Base-by-base conservation (phyloP, 768 basidiomycete genomes). In the Tylopilus intermedius region DNA sequence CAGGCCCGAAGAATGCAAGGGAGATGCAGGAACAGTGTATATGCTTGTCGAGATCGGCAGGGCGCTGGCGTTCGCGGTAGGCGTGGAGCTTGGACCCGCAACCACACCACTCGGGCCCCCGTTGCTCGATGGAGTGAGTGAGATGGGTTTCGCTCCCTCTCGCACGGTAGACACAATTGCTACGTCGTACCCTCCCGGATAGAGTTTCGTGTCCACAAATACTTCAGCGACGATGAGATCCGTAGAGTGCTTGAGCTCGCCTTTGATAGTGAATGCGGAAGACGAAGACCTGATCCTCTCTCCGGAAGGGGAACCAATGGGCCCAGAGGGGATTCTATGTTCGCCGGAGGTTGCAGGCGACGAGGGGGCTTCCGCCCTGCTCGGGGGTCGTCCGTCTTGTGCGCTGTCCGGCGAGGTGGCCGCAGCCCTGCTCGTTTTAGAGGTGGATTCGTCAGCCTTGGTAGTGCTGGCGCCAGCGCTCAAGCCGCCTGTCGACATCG, bases 181-280 rank as follows among this genome's bases (percentile, higher is more conserved):
- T 26, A 88, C 74, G 26, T 77, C 73, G 56, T 90, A 92, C n/a
- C 90, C 90, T 39, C 78, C 76, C 0, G 86, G 81, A 69, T 88
- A 93, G 53, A 89, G 72, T 66, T 86, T 87, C 50, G 88, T 83
- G 69, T 94, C 90, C 26, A 92, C 76, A 26, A 92, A 79, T 29
- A 93, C 64, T 68, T 95, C 93, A 2, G 80, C 80, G 15, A 93
- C 80, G 18, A 92, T 69, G 43, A 92, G 69, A 65, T 95, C 90
- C 47, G 78, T 76, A n/a, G 75, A 71, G 41, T 77, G 74, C 50
- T 75, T 77, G 52, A 84, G 76, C 60, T 84, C 83, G 38, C 82
- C 82, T 45, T 81, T 82, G 43, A 76, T 51, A 3, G 79, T 84
- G 60, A 88, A 86, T 29, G 78, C 80, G 8, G 83, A 81, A 4